phyloP scores from a whole-genome alignment of 345 rosid species.

The Dovyalis caffra region DNA sequence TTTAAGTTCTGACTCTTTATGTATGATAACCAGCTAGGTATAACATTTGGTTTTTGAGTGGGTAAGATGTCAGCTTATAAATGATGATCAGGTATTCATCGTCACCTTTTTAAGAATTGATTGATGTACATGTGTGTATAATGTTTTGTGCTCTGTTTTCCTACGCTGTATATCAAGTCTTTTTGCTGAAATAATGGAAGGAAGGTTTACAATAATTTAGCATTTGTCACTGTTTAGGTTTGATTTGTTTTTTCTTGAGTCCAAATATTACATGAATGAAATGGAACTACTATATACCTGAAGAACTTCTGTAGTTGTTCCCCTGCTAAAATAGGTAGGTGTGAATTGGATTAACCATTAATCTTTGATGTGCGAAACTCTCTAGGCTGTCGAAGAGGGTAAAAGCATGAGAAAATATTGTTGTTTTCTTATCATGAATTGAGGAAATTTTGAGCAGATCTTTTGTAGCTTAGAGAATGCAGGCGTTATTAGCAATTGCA shows the following conservation, averaged over 20 bases:
- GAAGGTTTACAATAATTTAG: background rate
- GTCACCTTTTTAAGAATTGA: background rate
- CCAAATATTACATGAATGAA: background rate
- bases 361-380: background rate
- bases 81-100: conserved; percentile 9
- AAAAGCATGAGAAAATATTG: background rate
- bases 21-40: background rate
- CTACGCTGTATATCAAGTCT: background rate
- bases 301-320: background rate
- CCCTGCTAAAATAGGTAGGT: background rate
- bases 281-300: background rate
- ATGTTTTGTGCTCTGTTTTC: background rate
- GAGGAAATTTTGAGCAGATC: background rate
- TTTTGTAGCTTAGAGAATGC: background rate
- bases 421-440: background rate
- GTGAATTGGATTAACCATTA: background rate
- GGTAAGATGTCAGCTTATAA: background rate
- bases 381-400: background rate
- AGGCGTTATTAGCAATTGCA: background rate
- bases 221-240: background rate
- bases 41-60: background rate
- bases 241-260: background rate
- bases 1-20: background rate
- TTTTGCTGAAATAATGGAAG: background rate
- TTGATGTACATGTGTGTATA: background rate